Conservation (phyloP, 352 stramenopile genomes). For the Globisporangium nagaii region DNA sequence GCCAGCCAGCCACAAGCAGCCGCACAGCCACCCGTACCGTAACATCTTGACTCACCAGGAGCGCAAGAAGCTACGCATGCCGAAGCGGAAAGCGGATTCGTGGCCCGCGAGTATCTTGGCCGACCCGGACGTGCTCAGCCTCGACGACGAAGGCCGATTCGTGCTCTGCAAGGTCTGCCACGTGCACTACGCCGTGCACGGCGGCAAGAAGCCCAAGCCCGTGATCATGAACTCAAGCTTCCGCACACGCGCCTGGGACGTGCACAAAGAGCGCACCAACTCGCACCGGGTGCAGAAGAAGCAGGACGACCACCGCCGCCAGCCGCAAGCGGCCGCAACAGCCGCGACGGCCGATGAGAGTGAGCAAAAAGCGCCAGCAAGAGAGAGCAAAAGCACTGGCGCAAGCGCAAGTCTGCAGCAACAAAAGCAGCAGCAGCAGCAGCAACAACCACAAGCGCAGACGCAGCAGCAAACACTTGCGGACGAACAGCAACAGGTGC, state of each 20-base stretch:
- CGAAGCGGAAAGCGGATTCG: constrained; percentile 73
- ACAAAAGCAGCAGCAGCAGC: constrained; percentile 2
- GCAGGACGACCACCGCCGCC: constrained; percentile 21
- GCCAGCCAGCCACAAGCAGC: neutral
- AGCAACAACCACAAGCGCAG: neutral
- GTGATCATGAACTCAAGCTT: constrained; percentile 85
- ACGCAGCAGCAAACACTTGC: constrained; percentile 7
- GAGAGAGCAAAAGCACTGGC: neutral
- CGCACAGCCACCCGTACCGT: constrained; percentile 7
- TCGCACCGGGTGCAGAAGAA: constrained; percentile 71
- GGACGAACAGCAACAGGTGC: constrained; percentile 8
- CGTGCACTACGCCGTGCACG: constrained; percentile 74
- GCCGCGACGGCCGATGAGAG: constrained; percentile 8
- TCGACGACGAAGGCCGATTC: constrained; percentile 73
- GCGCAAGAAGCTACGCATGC: constrained; percentile 47
- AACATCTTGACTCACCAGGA: constrained; percentile 33
- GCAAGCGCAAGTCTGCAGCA: constrained; percentile 1
- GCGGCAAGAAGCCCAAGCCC: constrained; percentile 75
- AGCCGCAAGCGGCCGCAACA: neutral
- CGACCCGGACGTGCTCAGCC: constrained; percentile 68
- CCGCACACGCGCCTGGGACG: constrained; percentile 70
- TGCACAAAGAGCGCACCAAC: constrained; percentile 79
- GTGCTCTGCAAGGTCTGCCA: constrained; percentile 82
- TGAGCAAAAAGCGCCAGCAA: constrained; percentile 11
- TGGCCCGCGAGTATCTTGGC: constrained; percentile 64